phyloP scores from a whole-genome alignment of 345 rosid genomes.

The Lepidium africanum region DNA sequence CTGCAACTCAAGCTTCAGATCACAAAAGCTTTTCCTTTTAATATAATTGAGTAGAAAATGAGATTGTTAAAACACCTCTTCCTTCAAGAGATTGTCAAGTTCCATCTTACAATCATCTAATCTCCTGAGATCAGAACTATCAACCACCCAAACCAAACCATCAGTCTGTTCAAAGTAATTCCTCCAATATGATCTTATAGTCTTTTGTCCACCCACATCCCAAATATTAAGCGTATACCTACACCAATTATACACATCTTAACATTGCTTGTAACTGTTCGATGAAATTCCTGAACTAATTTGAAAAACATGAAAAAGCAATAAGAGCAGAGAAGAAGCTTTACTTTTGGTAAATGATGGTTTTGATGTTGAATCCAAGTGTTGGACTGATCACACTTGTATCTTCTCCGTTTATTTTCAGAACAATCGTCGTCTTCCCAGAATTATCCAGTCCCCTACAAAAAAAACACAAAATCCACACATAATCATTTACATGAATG shows the following conservation, averaged over 20 bases:
- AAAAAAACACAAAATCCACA: not conserved
- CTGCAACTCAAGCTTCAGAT: not conserved
- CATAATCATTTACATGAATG: not conserved
- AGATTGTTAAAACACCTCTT: slow-evolving; percentile 52
- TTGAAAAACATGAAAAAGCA: not conserved
- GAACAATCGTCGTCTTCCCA: slow-evolving; percentile 88
- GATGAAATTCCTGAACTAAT: not conserved
- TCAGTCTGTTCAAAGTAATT: slow-evolving; percentile 97
- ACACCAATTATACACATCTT: not conserved
- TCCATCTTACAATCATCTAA: slow-evolving; percentile 90
- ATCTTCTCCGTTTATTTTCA: slow-evolving; percentile 92
- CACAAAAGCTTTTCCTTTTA: not conserved
- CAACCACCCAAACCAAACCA: slow-evolving; percentile 95
- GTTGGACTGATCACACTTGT: slow-evolving; percentile 89
- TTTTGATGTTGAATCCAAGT: slow-evolving; percentile 90
- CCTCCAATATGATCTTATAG: slow-evolving; percentile 92
- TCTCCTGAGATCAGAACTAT: slow-evolving; percentile 88
- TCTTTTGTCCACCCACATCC: slow-evolving; percentile 96
- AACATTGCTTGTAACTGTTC: slow-evolving; percentile 6
- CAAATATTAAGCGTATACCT: slow-evolving; percentile 85
- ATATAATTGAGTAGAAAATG: not conserved
- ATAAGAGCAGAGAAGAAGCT: not conserved
- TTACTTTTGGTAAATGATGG: slow-evolving; percentile 67
- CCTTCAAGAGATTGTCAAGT: slow-evolving; percentile 86
- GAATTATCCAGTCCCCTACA: slow-evolving; percentile 87